These are phyloP conservation scores for Arthroderma sp. DNA, from an alignment of 2,329 filamentous ascomycete genomes.

Conservation along the genomic window DNA sequence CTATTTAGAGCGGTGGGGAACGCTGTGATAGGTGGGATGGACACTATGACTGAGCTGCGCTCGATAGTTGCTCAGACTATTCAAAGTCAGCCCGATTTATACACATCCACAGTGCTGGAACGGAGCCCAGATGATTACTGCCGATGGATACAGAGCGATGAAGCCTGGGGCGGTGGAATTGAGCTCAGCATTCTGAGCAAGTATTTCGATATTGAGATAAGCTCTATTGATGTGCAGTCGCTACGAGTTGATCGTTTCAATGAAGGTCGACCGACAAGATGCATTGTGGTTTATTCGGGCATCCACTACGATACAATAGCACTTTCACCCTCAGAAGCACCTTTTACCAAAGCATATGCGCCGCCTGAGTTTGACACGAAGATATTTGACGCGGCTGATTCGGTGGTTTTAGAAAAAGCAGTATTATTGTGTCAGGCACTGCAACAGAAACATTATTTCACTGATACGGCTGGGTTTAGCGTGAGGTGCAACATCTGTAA, in stretches of 20 bases:
- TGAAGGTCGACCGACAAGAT: constrained; percentile 54
- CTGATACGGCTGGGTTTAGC: constrained; percentile 68
- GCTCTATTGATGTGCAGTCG: constrained; percentile 65
- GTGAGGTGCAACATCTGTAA: constrained; percentile 58
- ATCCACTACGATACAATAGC: constrained; percentile 91
- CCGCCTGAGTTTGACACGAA: constrained; percentile 68
- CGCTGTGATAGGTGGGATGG: constrained; percentile 55
- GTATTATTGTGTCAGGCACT: constrained; percentile 52
- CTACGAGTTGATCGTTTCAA: constrained; percentile 63
- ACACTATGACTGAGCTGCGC: constrained; percentile 59
- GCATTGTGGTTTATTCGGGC: constrained; percentile 76
- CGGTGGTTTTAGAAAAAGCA: constrained; percentile 46
- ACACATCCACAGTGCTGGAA: constrained; percentile 65
- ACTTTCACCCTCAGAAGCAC: constrained; percentile 50
- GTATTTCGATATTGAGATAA: constrained; percentile 75
- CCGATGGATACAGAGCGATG: constrained; percentile 61
- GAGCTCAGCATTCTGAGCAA: constrained; percentile 76
- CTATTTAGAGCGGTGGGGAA: constrained; percentile 82
- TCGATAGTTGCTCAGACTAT: constrained; percentile 69
- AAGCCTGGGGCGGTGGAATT: constrained; percentile 84
- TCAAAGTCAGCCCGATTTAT: constrained; percentile 56
- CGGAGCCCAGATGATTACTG: constrained; percentile 63
- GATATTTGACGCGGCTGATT: constrained; percentile 50
- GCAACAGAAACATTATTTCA: constrained; percentile 66
- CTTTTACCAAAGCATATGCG: constrained; percentile 41